Evolutionary conservation across 2,329 filamentous ascomycete genomes (phyloP).

Genomic region (Lachnellula subtilissima): DNA sequence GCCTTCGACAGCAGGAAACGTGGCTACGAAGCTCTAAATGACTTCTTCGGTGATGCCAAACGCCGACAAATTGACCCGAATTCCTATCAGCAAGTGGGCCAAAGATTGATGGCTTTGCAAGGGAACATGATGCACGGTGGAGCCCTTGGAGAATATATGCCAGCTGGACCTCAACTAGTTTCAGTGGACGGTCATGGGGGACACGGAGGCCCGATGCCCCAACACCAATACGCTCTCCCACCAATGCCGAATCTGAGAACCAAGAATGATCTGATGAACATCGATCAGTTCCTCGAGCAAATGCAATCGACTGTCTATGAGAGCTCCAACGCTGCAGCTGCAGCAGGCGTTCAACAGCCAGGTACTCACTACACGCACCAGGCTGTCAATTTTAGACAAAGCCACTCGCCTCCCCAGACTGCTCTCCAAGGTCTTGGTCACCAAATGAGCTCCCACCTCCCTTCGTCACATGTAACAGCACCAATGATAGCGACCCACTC

Average conservation of each 20-base stretch:
- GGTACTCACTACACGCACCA: constrained; percentile 60
- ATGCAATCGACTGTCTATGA: constrained; percentile 97
- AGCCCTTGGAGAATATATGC: constrained; percentile 52
- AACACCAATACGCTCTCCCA: constrained; percentile 79
- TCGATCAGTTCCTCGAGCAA: constrained; percentile 92
- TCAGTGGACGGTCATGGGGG: constrained; percentile 47
- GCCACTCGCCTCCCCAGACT: constrained; percentile 46
- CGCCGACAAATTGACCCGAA: constrained; percentile 82
- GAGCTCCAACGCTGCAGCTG: constrained; percentile 75
- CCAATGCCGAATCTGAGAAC: constrained; percentile 86
- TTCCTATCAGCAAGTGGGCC: constrained; percentile 88
- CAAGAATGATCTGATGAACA: constrained; percentile 88
- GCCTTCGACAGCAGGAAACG: constrained; percentile 73
- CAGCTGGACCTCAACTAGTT: constrained; percentile 45
- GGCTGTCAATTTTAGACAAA: constrained; percentile 52
- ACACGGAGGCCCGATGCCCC: constrained; percentile 49
- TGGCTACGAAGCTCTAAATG: constrained; percentile 81
- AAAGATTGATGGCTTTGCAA: constrained; percentile 78
- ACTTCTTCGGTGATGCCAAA: constrained; percentile 92
- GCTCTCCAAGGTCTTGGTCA: constrained; percentile 22
- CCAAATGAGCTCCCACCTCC: constrained; percentile 30
- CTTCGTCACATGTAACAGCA: constrained; percentile 43
- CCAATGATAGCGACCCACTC: constrained; percentile 59
- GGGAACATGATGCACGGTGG: constrained; percentile 58
- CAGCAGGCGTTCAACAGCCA: constrained; percentile 71